These are phyloP conservation scores for Tardiomyces depauwii DNA, from an alignment of 1,139 yeast genomes.

Conservation along the genomic window DNA sequence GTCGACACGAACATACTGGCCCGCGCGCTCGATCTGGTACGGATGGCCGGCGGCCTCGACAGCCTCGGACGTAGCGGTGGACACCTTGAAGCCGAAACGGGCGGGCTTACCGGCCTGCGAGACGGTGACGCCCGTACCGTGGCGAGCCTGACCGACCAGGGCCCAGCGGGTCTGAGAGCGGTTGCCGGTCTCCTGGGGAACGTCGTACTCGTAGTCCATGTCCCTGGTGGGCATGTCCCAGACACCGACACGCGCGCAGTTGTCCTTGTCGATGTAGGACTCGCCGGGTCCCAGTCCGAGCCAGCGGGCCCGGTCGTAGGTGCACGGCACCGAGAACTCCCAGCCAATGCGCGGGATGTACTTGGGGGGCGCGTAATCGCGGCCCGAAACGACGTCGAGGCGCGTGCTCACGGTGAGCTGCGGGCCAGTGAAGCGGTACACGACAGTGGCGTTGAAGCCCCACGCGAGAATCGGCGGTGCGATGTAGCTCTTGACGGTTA, in stretches of 20 bases:
- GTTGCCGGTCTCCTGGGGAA: not conserved
- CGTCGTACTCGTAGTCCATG: not conserved
- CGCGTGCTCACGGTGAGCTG: slow-evolving; percentile 1
- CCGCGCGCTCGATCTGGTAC: not conserved
- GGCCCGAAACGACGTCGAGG: slow-evolving; percentile 2
- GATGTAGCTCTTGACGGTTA: slow-evolving; percentile 1
- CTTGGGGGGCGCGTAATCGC: slow-evolving; percentile 3
- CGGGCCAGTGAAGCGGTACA: slow-evolving; percentile 2
- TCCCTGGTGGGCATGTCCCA: not conserved
- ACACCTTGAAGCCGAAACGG: not conserved
- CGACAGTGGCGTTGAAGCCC: slow-evolving; percentile 3
- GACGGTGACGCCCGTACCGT: not conserved
- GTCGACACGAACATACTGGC: not conserved
- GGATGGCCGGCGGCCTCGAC: not conserved
- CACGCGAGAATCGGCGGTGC: slow-evolving; percentile 7
- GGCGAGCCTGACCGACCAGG: not conserved
- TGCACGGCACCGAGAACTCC: slow-evolving; percentile 2
- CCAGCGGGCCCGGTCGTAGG: slow-evolving; percentile 10
- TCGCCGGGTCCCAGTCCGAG: slow-evolving; percentile 26
- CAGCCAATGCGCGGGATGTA: not conserved
- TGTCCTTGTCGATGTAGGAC: slow-evolving; percentile 20
- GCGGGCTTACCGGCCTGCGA: not conserved
- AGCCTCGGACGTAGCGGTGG: not conserved
- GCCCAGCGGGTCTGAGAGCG: not conserved
- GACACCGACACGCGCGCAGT: slow-evolving; percentile 2